Evolutionary conservation across 2,329 filamentous ascomycete species (phyloP), one percentile per base, ranked within the genome.

Genomic region (Pleoardoris graminearum): DNA sequence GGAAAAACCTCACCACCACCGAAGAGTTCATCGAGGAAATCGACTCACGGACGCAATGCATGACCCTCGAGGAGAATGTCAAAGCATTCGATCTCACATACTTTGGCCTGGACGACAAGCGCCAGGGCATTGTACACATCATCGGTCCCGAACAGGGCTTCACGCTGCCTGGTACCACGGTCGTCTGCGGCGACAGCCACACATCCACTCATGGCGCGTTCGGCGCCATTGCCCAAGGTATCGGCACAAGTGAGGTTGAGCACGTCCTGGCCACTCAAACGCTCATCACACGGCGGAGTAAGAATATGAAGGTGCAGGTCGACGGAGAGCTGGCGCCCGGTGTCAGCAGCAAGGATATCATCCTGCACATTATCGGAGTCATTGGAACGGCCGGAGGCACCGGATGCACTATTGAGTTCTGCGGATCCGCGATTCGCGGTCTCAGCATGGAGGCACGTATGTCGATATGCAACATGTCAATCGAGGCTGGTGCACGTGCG

Each of bases 381-480:
- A 96, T 97, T 63, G 94, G 94, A 66, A 97, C 94, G 21, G 94
- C 94, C 56, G 94, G 93, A 73, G 94, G 94, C 65, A 97, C 88
- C 51, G 92, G 93, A 57, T 87, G 89, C 48, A 94, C 97, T 60
- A 97, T 99, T 67, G 94, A 99, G 79, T 99, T 93, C 80, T 96
- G 91, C 71, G 94, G 94, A 54, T 96, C 92, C 46, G 90, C 94
- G 56, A 97, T 99, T 71, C 86, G 91, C 63, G 79, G 77, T 56
- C 81, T 97, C 65, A 96, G 90, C 76, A 96, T 99, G 85, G 94
- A 97, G 77, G 94, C 93, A 37, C 86, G 94, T 63, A 97, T 99
- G 94, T 97, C 92, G 58, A 96, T 99, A 73, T 97, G 94, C 81
- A 99, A 99, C 80, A 97, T 97, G 94, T 91, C 92, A 12, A 97